Evolutionary conservation across 257 asterid species (phyloP), one percentile per base, ranked within the genome.

Genomic region (Hygrophila difformis): DNA sequence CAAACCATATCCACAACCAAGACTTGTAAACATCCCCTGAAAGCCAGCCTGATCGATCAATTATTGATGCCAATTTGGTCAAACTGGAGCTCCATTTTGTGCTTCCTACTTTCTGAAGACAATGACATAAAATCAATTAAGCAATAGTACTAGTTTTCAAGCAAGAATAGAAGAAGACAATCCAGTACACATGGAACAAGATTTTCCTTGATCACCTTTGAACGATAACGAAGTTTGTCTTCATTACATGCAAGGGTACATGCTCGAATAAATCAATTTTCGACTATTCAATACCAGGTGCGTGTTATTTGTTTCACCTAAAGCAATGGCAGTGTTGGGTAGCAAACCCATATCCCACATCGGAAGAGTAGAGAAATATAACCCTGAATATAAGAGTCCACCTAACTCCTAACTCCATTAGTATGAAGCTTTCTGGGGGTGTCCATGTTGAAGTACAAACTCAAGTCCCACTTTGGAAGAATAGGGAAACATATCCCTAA

Each of bases 181-280:
- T 18, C 44, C 1, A 42, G 29, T 3, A 24, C 5, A 24, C 5
- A 24, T 24, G 29, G 7, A 24, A 24, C 7, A 24, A 24, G 29
- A 2, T 24, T 2, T 24, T 24, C 5, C 7, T 2, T 24, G 15
- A 17, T 58, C 36, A 78, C 94, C 80, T 79, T 79, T 26, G 92
- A 92, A 65, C 79, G 65, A 58, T 76, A 76, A 17, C 21, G 62
- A 83, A 83, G 62, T 74, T 78, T 41, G 78, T 71, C 53, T 66
- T 72, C 60, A 68, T 78, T 23, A 76, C 82, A 53, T 81, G 84
- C 57, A n/a, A n/a, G n/a, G n/a, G n/a, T n/a, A n/a, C n/a, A n/a
- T n/a, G n/a, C n/a, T n/a, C n/a, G n/a, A n/a, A n/a, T n/a, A n/a
- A n/a, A n/a, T n/a, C n/a, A n/a, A n/a, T n/a, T n/a, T n/a, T n/a